Conservation (phyloP, 2,329 filamentous ascomycete species). For the Venturia effusa region DNA sequence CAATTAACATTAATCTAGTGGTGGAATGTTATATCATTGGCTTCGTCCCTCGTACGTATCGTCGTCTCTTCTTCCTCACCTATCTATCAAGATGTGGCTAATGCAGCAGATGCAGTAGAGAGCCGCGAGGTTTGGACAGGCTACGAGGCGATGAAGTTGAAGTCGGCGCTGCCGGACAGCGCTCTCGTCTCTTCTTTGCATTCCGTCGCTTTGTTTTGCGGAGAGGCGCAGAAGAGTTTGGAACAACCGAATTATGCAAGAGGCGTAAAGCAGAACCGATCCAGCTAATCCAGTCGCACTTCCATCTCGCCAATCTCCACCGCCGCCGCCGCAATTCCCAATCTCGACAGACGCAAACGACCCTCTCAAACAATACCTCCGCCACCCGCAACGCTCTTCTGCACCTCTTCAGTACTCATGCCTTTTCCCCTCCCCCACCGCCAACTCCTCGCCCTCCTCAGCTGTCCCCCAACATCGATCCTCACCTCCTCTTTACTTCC, state of each 20-base stretch:
- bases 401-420: not conserved
- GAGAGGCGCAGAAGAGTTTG: not conserved
- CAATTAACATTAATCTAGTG: not conserved
- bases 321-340: not conserved
- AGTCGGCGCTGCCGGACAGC: not conserved
- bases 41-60: not conserved
- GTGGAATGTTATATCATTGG: not conserved
- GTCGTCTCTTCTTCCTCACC: not conserved
- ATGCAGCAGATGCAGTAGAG: not conserved
- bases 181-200: not conserved
- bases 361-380: not conserved
- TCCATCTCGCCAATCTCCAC: not conserved
- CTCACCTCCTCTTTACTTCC: constrained; percentile 8
- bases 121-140: not conserved
- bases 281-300: not conserved
- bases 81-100: not conserved
- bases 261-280: not conserved
- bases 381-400: not conserved
- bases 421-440: constrained; percentile 4
- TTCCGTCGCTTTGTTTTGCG: not conserved
- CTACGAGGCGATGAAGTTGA: not conserved
- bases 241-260: not conserved
- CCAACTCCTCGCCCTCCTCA: not conserved
- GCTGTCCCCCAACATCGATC: not conserved
- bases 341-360: not conserved